Base-by-base conservation (phyloP, 108 stramenopile genomes). In the Parietichytrium sp. region DNA sequence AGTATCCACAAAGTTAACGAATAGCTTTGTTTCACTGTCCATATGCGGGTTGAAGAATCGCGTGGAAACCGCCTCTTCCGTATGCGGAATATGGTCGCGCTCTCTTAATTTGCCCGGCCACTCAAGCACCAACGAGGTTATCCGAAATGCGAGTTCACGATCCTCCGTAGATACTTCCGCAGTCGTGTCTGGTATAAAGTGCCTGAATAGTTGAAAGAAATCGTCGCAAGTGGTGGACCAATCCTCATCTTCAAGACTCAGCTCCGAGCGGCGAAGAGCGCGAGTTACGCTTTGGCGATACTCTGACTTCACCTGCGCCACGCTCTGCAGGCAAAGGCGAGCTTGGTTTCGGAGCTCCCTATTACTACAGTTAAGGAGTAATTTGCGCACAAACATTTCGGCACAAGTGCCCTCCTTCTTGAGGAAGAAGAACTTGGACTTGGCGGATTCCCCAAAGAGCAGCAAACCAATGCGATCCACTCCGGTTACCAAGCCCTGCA, bases 241-340 rank as follows among this genome's bases (percentile, higher is more conserved):
- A 10, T 42, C 38, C 42, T 72, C 16, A 31, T 10, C 23, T 20
- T 72, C 61, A n/a, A 72, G 61, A 33, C 45, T 42, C 13, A 33
- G 61, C 61, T 72, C 61, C 16, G 61, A 33, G 12, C 45, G 38
- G 61, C 61, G 61, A 42, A 72, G 36, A 25, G 61, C 61, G 10
- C 10, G 15, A 7, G 38, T 42, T n/a, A 72, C 38, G 61, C 20
- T 72, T 42, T 10, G 10, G 61, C 61, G 61, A 72, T 25, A 42
- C 42, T 72, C 38, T 12, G 61, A 42, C 1, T 45, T 10, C 2
- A 45, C 20, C n/a, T 13, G 23, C 20, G 61, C 10, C 10, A 72
- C 10, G 1, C 61, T 33, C 61, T 72, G 36, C 10, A 72, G 61
- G 38, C 36, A 45, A 20, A n/a, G 23, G 42, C 61, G 45, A 0